Percentiles rank a stretch among this genome's conserved stretches.
phyloP scores from a whole-genome alignment of 768 basidiomycete species.

The Agaricus sinodeliciosus region DNA sequence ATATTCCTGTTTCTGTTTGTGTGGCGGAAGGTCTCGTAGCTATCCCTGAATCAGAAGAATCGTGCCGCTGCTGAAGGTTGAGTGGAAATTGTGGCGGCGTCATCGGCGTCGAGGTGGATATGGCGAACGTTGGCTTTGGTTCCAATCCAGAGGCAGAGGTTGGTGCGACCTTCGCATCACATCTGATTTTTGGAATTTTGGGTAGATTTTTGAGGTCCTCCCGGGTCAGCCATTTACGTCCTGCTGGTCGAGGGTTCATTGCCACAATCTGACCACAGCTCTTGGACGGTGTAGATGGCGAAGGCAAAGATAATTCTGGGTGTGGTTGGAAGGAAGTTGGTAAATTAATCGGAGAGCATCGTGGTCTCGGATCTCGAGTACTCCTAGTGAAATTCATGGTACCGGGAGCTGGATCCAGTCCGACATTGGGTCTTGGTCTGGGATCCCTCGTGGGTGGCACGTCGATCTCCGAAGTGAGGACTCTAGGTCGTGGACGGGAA shows the following conservation, averaged over 20 bases:
- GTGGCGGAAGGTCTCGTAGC: no score
- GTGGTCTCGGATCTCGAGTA: no score
- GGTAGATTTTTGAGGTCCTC: neutral
- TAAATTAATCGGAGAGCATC: no score
- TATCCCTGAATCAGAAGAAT: no score
- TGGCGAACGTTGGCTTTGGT: neutral
- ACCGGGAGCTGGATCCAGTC: no score
- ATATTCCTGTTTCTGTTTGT: no score
- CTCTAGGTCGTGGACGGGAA: neutral
- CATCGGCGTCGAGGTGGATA: neutral
- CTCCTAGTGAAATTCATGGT: no score
- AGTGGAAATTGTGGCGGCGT: neutral
- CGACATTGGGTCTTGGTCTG: no score
- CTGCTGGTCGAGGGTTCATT: neutral
- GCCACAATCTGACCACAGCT: neutral
- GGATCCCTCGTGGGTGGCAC: no score
- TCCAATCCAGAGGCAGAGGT: no score
- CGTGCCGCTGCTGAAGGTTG: no score
- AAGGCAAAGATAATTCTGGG: neutral
- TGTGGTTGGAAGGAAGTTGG: no score
- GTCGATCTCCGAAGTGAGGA: neutral
- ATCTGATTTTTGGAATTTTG: neutral
- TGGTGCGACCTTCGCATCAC: neutral
- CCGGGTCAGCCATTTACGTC: neutral
- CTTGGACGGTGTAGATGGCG: neutral